These are phyloP conservation scores for thale cress (Arabidopsis thaliana) DNA, from an alignment of 345 rosid genomes.

Conservation along the genomic window DNA sequence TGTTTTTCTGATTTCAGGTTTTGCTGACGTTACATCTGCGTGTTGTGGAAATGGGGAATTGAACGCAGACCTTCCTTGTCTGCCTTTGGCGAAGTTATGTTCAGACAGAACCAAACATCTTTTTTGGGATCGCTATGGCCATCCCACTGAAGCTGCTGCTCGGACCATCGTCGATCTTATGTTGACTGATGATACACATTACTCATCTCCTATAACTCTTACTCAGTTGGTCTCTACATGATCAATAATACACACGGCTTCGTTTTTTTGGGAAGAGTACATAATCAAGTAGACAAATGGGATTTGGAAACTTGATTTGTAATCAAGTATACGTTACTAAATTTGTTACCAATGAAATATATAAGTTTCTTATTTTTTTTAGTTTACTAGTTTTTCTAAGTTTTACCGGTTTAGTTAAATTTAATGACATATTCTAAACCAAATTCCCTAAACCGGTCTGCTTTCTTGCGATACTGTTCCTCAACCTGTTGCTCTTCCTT, in stretches of 20 bases:
- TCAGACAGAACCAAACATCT: slow-evolving; percentile 68
- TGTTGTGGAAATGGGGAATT: slow-evolving; percentile 79
- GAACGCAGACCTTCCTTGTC: slow-evolving; percentile 59
- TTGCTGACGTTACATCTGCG: slow-evolving; percentile 63
- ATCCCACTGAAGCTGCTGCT: slow-evolving; percentile 72
- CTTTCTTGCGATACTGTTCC: background rate
- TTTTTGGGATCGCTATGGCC: slow-evolving; percentile 73
- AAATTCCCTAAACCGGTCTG: background rate
- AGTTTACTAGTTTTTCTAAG: background rate
- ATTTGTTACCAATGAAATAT: background rate
- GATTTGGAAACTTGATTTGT: slow-evolving; percentile 3
- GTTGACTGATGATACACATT: slow-evolving; percentile 50
- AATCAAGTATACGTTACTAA: background rate
- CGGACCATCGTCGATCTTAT: slow-evolving; percentile 52
- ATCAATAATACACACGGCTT: background rate
- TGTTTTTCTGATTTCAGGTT: slow-evolving; percentile 50
- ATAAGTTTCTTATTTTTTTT: background rate
- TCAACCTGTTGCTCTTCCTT: background rate
- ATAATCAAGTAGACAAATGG: slow-evolving; percentile 10
- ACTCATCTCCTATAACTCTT: slow-evolving; percentile 56
- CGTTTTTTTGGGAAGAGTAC: background rate
- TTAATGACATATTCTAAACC: background rate
- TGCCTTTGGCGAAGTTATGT: slow-evolving; percentile 60
- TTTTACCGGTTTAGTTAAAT: background rate
- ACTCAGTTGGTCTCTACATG: slow-evolving; percentile 52